Percentiles rank a stretch among this genome's conserved stretches.
Conservation (phyloP, 2,329 filamentous ascomycete genomes). For the Chrysoporthe austroafricana region DNA sequence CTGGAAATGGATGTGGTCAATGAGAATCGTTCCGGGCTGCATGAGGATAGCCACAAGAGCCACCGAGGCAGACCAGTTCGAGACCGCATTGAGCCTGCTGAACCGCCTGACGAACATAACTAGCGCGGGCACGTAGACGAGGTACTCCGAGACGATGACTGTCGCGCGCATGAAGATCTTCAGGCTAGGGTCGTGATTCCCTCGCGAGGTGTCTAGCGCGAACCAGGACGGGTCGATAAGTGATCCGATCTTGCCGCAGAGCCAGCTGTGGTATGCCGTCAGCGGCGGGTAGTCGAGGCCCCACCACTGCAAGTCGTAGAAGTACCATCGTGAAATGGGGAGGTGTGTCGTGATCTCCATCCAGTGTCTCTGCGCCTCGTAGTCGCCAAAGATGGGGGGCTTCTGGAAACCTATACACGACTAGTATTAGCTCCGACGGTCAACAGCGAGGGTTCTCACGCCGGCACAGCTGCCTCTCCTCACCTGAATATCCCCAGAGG, state of each 20-base stretch:
- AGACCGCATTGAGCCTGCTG: constrained; percentile 74
- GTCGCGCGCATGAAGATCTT: constrained; percentile 97
- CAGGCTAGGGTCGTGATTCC: constrained; percentile 74
- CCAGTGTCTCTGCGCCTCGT: constrained; percentile 97
- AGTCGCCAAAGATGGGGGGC: constrained; percentile 94
- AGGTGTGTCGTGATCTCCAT: constrained; percentile 94
- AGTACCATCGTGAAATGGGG: constrained; percentile 95
- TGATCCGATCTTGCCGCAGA: constrained; percentile 84
- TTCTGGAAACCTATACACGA: constrained; percentile 66
- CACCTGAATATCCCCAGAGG: constrained; percentile 94
- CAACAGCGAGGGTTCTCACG: background rate
- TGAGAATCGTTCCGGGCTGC: constrained; percentile 86
- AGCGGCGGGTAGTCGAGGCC: constrained; percentile 96
- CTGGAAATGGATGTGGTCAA: constrained; percentile 96
- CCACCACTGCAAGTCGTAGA: constrained; percentile 96
- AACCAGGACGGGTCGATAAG: constrained; percentile 86
- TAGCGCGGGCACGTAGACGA: constrained; percentile 83
- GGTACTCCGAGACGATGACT: constrained; percentile 87
- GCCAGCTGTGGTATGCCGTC: constrained; percentile 97
- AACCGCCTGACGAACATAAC: constrained; percentile 86
- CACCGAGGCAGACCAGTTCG: constrained; percentile 80
- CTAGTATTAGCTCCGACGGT: background rate
- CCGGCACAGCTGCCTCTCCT: constrained; percentile 26
- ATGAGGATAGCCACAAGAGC: constrained; percentile 88
- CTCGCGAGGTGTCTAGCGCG: constrained; percentile 79